These are phyloP conservation scores for Globisporangium yorkense DNA, from an alignment of 352 stramenopile genomes.

Conservation along the genomic window DNA sequence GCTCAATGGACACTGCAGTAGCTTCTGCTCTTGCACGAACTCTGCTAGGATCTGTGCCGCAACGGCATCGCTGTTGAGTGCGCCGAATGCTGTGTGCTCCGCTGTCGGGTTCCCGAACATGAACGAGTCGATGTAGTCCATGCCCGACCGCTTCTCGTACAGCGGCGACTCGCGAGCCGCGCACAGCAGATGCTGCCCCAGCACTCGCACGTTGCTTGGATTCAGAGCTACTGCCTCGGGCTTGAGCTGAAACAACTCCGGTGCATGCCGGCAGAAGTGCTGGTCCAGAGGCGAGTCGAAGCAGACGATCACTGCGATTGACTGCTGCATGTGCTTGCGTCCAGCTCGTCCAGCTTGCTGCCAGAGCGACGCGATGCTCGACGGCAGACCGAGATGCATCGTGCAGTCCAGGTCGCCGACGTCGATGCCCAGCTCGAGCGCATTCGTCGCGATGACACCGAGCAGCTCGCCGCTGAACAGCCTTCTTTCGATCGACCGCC, in stretches of 20 bases:
- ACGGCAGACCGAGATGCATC: slow-evolving; percentile 94
- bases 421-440: slow-evolving; percentile 97
- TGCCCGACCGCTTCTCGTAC: slow-evolving; percentile 53
- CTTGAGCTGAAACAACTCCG: slow-evolving; percentile 60
- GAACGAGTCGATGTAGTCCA: slow-evolving; percentile 55
- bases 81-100: no score
- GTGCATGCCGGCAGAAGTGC: slow-evolving; percentile 65
- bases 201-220: slow-evolving; percentile 76
- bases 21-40: slow-evolving; percentile 35
- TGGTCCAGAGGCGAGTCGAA: slow-evolving; percentile 95
- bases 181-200: slow-evolving; percentile 92
- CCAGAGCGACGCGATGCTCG: slow-evolving; percentile 91
- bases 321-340: slow-evolving; percentile 67
- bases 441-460: slow-evolving; percentile 94
- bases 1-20: slow-evolving; percentile 27
- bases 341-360: slow-evolving; percentile 96
- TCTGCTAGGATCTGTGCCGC: slow-evolving; percentile 4
- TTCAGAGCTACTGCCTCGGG: slow-evolving; percentile 85
- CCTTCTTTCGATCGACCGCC: slow-evolving; percentile 92
- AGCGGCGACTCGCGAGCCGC: slow-evolving; percentile 91
- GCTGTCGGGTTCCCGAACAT: slow-evolving; percentile 29
- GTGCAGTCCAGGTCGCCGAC: slow-evolving; percentile 93
- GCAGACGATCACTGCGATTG: slow-evolving; percentile 91
- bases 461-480: slow-evolving; percentile 94
- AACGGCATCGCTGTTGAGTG: background rate